phyloP scores from a whole-genome alignment of 2,329 filamentous ascomycete genomes.

The Emmonsia crescens region DNA sequence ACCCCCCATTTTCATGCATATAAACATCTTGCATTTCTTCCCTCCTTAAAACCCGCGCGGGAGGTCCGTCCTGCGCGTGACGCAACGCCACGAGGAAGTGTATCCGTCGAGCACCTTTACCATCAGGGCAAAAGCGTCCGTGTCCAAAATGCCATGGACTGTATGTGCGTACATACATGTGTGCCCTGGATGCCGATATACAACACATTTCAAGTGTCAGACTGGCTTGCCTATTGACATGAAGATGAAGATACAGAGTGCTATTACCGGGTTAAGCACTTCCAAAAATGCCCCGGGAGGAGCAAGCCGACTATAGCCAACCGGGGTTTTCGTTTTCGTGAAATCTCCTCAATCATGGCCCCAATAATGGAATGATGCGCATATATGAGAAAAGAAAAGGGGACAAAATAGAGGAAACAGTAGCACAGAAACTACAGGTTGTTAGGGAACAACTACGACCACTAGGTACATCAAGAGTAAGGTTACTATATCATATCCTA shows the following conservation, averaged over 20 bases:
- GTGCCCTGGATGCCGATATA: background rate
- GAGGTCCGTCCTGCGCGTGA: background rate
- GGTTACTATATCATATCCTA: background rate
- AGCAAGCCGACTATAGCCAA: background rate
- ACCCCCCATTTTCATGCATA: background rate
- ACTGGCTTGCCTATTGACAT: background rate
- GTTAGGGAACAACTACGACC: background rate
- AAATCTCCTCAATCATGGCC: background rate
- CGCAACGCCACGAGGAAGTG: background rate
- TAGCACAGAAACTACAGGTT: background rate
- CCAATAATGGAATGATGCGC: background rate
- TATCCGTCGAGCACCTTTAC: background rate
- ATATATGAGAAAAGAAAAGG: background rate
- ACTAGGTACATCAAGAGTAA: background rate
- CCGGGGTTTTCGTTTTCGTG: background rate
- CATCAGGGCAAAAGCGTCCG: background rate
- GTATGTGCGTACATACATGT: background rate
- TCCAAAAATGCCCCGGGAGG: background rate
- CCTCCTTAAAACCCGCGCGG: background rate
- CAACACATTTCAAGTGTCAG: background rate
- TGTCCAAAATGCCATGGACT: background rate
- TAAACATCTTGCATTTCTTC: background rate
- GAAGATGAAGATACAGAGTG: background rate
- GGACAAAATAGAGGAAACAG: background rate
- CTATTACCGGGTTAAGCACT: background rate